Evolutionary conservation across 2,329 filamentous ascomycete species (phyloP).

Genomic region (Fusarium abutilonis): DNA sequence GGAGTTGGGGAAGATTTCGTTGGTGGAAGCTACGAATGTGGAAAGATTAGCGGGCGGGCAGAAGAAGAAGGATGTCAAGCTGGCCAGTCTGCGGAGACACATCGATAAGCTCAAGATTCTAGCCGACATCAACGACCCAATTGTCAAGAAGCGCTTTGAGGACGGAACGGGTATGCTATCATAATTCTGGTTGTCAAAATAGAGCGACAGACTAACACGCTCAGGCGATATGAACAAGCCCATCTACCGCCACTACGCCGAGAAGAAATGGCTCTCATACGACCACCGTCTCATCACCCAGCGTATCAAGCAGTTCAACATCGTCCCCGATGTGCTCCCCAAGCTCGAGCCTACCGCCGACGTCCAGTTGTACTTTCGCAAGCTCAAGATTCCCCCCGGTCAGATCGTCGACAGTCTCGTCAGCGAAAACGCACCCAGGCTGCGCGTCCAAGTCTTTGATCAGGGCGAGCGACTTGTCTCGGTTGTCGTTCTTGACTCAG

Average conservation of each 20-base stretch:
- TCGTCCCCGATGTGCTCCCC: slow-evolving; percentile 88
- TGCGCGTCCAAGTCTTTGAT: slow-evolving; percentile 88
- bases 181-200: neutral
- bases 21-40: slow-evolving; percentile 68
- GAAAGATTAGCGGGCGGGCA: slow-evolving; percentile 70
- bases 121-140: slow-evolving; percentile 93
- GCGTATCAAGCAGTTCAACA: slow-evolving; percentile 84
- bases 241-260: slow-evolving; percentile 90
- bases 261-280: slow-evolving; percentile 87
- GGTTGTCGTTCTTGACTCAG: slow-evolving; percentile 86
- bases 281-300: slow-evolving; percentile 82
- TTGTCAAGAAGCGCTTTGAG: slow-evolving; percentile 93
- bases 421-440: slow-evolving; percentile 76
- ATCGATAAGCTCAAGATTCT: slow-evolving; percentile 85
- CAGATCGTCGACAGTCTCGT: slow-evolving; percentile 78
- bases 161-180: slow-evolving; percentile 78
- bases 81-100: slow-evolving; percentile 76
- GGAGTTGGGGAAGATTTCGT: slow-evolving; percentile 74
- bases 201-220: neutral
- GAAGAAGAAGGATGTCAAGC: slow-evolving; percentile 69
- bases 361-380: slow-evolving; percentile 82
- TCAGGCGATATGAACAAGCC: slow-evolving; percentile 94
- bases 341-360: slow-evolving; percentile 81
- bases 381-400: slow-evolving; percentile 76
- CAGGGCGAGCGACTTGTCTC: slow-evolving; percentile 83